Conservation (phyloP, 768 basidiomycete species). For the Rhodotorula diobovata region DNA sequence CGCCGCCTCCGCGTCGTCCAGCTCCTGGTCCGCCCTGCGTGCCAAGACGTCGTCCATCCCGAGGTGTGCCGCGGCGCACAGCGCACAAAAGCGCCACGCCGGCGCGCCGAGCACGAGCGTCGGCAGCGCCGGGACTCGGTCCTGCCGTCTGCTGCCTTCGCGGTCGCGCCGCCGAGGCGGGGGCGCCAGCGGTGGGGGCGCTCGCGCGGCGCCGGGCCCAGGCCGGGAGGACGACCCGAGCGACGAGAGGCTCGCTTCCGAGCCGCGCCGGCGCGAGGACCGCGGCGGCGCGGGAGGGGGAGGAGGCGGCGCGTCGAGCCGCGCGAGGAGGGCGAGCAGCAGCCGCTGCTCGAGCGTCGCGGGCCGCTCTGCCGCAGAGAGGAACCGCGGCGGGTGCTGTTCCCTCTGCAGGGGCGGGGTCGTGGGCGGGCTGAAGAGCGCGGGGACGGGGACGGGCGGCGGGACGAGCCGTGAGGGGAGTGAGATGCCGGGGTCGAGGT, state of each 20-base stretch:
- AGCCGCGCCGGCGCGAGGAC: neutral
- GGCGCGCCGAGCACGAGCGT: constrained; percentile 4
- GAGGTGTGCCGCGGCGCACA: constrained; percentile 10
- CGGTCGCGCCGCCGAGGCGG: neutral
- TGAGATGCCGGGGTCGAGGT: constrained; percentile 19
- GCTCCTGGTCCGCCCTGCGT: neutral
- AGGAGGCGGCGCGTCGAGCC: neutral
- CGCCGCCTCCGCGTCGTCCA: neutral
- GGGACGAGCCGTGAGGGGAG: constrained; percentile 2
- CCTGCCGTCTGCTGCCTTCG: neutral
- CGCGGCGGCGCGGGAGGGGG: neutral
- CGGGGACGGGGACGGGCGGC: neutral
- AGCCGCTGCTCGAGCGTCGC: constrained; percentile 10
- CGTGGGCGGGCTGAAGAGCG: neutral
- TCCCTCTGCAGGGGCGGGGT: neutral
- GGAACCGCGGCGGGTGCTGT: neutral
- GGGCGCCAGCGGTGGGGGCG: neutral
- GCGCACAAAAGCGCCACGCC: constrained; percentile 8
- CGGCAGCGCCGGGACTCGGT: neutral
- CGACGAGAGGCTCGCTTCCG: neutral
- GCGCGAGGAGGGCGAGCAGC: constrained; percentile 11
- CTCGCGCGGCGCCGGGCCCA: too few species aligned
- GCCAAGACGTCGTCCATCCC: neutral
- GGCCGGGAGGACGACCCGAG: too few species aligned
- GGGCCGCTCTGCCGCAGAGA: neutral